A percentile compares a stretch with the other conserved stretches of the same genome.
Evolutionary conservation across 768 basidiomycete genomes (phyloP).

Genomic region (Suillus occidentalis): DNA sequence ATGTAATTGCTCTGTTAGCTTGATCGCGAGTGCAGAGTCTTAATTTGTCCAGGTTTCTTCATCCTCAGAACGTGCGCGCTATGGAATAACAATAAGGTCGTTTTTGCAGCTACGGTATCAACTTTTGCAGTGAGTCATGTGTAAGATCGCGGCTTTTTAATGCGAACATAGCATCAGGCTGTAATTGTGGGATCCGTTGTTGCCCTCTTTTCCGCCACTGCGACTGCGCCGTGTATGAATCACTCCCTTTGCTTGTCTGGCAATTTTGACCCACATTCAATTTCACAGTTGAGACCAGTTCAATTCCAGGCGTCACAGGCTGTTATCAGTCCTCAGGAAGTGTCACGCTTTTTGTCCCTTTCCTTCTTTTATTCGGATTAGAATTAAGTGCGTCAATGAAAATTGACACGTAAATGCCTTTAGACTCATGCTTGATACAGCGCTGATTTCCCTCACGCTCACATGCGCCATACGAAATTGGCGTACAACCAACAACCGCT

Average conservation of each 20-base stretch:
- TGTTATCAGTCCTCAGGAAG: background rate
- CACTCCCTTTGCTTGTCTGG: background rate
- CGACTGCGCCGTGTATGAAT: background rate
- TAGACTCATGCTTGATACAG: background rate
- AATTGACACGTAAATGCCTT: background rate
- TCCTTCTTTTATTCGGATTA: conserved; percentile 6
- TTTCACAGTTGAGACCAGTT: background rate
- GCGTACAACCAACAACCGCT: background rate
- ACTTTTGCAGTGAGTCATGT: conserved; percentile 5
- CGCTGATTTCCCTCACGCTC: conserved; percentile 5
- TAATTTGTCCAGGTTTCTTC: conserved; percentile 4
- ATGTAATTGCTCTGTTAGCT: background rate
- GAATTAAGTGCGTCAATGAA: conserved; percentile 2
- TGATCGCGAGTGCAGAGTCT: background rate
- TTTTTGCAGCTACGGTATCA: background rate
- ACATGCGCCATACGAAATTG: conserved; percentile 2
- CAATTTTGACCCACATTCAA: background rate
- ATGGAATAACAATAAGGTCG: conserved; percentile 1
- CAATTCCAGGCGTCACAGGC: background rate
- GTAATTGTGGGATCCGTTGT: background rate
- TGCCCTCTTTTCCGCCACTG: background rate
- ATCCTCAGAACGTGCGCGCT: conserved; percentile 7
- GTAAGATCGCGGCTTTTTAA: background rate
- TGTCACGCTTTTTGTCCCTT: conserved; percentile 2
- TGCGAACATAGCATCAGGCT: background rate